These are phyloP conservation scores for Penium margaritaceum DNA, from an alignment of 139 green algal species.

Conservation along the genomic window DNA sequence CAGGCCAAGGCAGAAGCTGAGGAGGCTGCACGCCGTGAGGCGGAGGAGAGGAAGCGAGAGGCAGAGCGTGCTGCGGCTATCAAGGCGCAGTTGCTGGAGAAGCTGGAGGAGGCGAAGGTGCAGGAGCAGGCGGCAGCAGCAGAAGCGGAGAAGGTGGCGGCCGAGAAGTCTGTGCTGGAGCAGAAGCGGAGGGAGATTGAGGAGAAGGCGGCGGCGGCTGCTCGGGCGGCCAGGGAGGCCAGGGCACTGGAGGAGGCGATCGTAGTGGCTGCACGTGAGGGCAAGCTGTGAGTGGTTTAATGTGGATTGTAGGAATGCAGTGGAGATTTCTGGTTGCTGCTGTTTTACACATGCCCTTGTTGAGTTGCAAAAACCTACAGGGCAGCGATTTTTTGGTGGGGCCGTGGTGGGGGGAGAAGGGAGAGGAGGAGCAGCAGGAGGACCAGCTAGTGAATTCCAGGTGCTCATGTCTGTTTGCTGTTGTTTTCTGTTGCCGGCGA, in stretches of 20 bases:
- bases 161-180: slow-evolving; percentile 11
- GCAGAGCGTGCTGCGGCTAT: neutral
- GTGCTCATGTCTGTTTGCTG: too few species aligned
- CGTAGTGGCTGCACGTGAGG: slow-evolving; percentile 9
- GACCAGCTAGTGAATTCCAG: too few species aligned
- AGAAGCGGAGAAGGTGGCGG: slow-evolving; percentile 5
- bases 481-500: too few species aligned
- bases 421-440: too few species aligned
- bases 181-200: neutral
- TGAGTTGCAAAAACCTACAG: too few species aligned
- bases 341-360: too few species aligned
- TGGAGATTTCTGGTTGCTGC: too few species aligned
- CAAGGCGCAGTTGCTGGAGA: neutral
- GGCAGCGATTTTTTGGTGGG: too few species aligned
- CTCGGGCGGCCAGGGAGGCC: neutral
- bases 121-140: neutral
- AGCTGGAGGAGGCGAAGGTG: slow-evolving; percentile 9
- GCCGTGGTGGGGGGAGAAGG: too few species aligned
- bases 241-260: slow-evolving; percentile 18
- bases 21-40: slow-evolving; percentile 7
- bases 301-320: too few species aligned
- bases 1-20: too few species aligned
- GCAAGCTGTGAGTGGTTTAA: slow-evolving; percentile 22
- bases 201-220: slow-evolving; percentile 13
- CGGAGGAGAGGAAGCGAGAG: neutral